Evolutionary conservation across 2,329 filamentous ascomycete genomes (phyloP).

Genomic region (Zasmidium cellare): DNA sequence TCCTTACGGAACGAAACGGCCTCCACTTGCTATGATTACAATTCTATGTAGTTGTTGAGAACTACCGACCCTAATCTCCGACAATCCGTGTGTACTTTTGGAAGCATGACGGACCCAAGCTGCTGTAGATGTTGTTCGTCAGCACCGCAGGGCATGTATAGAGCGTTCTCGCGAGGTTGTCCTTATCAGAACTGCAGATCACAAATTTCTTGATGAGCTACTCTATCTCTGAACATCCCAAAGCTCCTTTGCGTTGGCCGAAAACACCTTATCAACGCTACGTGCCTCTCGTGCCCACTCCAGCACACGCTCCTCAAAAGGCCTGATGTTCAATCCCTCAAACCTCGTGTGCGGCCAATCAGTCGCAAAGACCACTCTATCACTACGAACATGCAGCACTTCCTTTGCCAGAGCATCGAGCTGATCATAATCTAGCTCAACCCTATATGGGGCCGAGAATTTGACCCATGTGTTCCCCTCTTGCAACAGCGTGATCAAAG

Average conservation of each 20-base stretch:
- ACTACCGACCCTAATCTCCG: no score
- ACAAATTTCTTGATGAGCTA: background rate
- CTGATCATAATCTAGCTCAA: constrained; percentile 25
- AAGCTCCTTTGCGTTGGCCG: constrained; percentile 56
- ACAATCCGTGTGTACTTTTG: no score
- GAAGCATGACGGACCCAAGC: no score
- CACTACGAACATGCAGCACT: constrained; percentile 46
- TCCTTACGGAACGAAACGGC: no score
- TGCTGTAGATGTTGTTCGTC: no score
- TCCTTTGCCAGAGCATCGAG: constrained; percentile 49
- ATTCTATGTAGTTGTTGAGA: no score
- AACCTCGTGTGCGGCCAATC: constrained; percentile 66
- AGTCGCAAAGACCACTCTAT: constrained; percentile 58
- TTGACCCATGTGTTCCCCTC: constrained; percentile 56
- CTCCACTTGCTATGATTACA: no score
- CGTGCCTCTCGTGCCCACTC: constrained; percentile 51
- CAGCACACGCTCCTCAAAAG: constrained; percentile 55
- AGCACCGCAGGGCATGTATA: no score
- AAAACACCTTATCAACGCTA: constrained; percentile 53
- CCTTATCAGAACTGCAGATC: background rate
- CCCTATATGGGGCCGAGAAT: constrained; percentile 59
- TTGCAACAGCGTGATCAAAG: constrained; percentile 50
- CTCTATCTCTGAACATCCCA: background rate
- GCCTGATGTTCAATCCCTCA: constrained; percentile 55
- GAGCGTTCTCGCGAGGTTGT: no score